These are phyloP conservation scores for Epichloe typhina DNA, from an alignment of 2,329 filamentous ascomycete species.

Conservation along the genomic window DNA sequence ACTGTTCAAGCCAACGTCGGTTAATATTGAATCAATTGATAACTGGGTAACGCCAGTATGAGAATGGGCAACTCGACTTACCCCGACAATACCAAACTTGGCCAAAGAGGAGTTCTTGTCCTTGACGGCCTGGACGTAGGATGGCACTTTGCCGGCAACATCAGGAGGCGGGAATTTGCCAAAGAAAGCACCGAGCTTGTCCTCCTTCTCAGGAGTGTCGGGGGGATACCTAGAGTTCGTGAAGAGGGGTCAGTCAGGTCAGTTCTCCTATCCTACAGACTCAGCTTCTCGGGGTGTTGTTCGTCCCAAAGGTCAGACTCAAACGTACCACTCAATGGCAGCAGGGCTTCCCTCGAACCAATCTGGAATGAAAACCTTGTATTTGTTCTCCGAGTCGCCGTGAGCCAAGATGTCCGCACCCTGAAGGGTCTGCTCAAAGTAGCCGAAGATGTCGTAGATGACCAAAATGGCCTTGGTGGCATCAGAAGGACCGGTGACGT, in stretches of 20 bases:
- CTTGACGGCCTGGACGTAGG: conserved; percentile 39
- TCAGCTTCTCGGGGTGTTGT: neutral
- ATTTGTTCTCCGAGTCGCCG: conserved; percentile 46
- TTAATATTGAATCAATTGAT: neutral
- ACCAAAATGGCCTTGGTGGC: conserved; percentile 46
- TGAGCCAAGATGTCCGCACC: conserved; percentile 53
- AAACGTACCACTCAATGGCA: conserved; percentile 34
- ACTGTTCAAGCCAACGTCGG: conserved; percentile 19
- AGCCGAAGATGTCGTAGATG: conserved; percentile 57
- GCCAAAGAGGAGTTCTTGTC: conserved; percentile 40
- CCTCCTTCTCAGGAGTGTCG: conserved; percentile 49
- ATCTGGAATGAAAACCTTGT: conserved; percentile 84
- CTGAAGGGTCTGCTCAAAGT: conserved; percentile 57
- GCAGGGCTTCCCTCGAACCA: conserved; percentile 69
- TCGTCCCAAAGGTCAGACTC: neutral
- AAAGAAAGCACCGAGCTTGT: conserved; percentile 46
- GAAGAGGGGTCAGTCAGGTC: neutral
- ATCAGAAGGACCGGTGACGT: conserved; percentile 33
- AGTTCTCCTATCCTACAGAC: neutral
- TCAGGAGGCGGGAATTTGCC: conserved; percentile 33
- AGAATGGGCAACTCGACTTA: conserved; percentile 21
- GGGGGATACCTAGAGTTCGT: conserved; percentile 43
- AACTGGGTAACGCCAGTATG: neutral
- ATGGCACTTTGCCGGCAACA: conserved; percentile 36
- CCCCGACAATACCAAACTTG: conserved; percentile 48